Evolutionary conservation across 805 yeast species (phyloP).

Genomic region (Teunomyces aglyptinius): DNA sequence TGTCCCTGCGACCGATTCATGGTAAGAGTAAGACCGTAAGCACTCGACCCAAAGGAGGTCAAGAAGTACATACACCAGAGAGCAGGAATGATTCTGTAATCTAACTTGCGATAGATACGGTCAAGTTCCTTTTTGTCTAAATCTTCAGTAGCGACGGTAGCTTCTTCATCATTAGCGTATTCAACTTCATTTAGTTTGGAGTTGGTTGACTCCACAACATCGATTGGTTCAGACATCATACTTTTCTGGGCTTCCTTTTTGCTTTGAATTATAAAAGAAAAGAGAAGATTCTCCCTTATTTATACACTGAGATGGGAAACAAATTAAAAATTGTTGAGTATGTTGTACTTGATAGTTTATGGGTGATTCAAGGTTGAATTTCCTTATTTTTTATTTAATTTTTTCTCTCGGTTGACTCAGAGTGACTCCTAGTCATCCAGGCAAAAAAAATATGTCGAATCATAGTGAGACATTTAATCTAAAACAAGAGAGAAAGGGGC

Average conservation of each 20-base stretch:
- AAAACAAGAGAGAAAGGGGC: too few relatives aligned
- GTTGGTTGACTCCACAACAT: neutral
- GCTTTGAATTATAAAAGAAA: neutral
- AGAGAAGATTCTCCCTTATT: neutral
- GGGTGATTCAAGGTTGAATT: neutral
- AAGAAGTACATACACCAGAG: slow-evolving; percentile 77
- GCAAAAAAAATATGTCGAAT: neutral
- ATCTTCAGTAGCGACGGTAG: slow-evolving; percentile 4
- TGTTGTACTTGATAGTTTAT: neutral
- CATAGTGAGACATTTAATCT: neutral
- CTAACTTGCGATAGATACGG: slow-evolving; percentile 59
- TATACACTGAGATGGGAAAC: neutral
- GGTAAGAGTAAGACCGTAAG: slow-evolving; percentile 76
- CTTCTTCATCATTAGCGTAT: slow-evolving; percentile 11
- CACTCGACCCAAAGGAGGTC: slow-evolving; percentile 73
- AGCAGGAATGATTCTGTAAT: slow-evolving; percentile 74
- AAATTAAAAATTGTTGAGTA: neutral
- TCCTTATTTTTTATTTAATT: neutral
- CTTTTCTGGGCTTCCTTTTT: too few relatives aligned
- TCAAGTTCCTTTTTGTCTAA: slow-evolving; percentile 39
- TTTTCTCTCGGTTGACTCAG: slow-evolving; percentile 4
- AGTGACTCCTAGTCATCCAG: slow-evolving; percentile 5
- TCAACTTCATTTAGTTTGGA: neutral
- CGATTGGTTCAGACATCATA: neutral
- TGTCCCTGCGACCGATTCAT: slow-evolving; percentile 68